Conservation (phyloP, 23 red algal genomes). For the Pyropia haitanensis region DNA sequence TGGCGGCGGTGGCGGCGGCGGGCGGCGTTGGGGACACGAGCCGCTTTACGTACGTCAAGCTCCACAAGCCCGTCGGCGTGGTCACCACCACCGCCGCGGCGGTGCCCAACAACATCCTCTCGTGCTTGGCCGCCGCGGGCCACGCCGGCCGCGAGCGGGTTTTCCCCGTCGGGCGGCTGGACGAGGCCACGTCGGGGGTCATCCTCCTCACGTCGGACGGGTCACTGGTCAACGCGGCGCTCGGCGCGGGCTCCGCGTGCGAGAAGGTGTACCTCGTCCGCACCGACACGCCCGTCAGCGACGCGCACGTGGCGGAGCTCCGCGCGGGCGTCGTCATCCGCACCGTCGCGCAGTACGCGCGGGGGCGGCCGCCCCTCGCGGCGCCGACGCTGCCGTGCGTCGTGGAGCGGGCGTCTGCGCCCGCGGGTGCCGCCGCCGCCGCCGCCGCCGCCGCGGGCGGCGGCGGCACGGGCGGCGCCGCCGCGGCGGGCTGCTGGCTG, state of each 20-base stretch:
- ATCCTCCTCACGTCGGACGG: slow-evolving; percentile 53
- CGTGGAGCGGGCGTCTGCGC: slow-evolving; percentile 1
- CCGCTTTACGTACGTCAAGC: slow-evolving; percentile 38
- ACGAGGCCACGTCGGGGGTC: slow-evolving; percentile 41
- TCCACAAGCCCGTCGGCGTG: slow-evolving; percentile 23
- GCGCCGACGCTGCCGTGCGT: slow-evolving; percentile 30
- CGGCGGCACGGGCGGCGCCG: too few relatives aligned
- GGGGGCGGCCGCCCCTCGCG: slow-evolving; percentile 1
- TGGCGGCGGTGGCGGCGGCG: too few relatives aligned
- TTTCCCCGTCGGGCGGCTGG: slow-evolving; percentile 53
- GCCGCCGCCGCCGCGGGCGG: too few relatives aligned
- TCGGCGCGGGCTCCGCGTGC: slow-evolving; percentile 12
- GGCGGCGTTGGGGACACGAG: background rate
- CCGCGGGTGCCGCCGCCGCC: background rate
- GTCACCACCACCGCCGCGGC: slow-evolving; percentile 13
- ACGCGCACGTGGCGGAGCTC: slow-evolving; percentile 18
- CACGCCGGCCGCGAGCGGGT: slow-evolving; percentile 12
- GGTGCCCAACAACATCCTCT: slow-evolving; percentile 35
- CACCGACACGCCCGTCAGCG: slow-evolving; percentile 13
- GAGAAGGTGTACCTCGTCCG: slow-evolving; percentile 32
- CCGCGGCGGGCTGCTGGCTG: slow-evolving; percentile 1
- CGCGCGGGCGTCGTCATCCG: slow-evolving; percentile 34
- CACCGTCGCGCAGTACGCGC: slow-evolving; percentile 8
- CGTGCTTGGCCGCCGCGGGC: slow-evolving; percentile 8
- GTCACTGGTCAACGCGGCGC: slow-evolving; percentile 24